A percentile compares a stretch with the other conserved stretches of the same genome.
Conservation (phyloP, 108 stramenopile species). For the Mayamaea pseudoterrestris region DNA sequence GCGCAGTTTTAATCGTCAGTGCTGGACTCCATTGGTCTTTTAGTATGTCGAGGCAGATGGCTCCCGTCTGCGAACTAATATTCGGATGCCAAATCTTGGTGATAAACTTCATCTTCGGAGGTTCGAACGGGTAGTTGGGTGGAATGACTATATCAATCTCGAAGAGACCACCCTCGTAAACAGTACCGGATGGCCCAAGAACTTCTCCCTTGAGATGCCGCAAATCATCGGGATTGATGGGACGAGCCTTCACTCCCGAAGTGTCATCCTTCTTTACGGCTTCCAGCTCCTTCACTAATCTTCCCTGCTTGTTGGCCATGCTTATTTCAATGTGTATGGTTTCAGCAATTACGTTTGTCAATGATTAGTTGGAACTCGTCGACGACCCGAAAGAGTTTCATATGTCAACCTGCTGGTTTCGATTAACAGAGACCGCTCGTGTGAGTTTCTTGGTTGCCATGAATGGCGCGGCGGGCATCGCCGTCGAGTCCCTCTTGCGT, state of each 20-base stretch:
- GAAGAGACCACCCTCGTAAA: slow-evolving; percentile 74
- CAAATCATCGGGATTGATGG: slow-evolving; percentile 17
- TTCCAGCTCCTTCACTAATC: slow-evolving; percentile 39
- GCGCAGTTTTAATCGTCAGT: slow-evolving; percentile 92
- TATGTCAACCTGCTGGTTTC: too few relatives aligned
- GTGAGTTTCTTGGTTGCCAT: too few relatives aligned
- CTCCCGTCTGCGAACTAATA: slow-evolving; percentile 90
- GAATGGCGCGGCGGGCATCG: too few relatives aligned
- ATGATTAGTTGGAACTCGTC: background rate
- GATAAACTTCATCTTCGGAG: slow-evolving; percentile 89
- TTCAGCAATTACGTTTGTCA: background rate
- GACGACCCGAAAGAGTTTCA: background rate
- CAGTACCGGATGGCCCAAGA: slow-evolving; percentile 54
- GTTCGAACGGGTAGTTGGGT: slow-evolving; percentile 82
- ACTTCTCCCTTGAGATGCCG: slow-evolving; percentile 57
- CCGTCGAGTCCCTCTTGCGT: too few relatives aligned
- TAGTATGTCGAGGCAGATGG: slow-evolving; percentile 95
- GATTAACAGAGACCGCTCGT: too few relatives aligned
- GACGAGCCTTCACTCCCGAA: slow-evolving; percentile 47
- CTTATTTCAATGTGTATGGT: background rate
- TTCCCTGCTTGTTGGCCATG: slow-evolving; percentile 20
- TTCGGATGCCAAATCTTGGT: slow-evolving; percentile 98
- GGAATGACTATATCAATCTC: slow-evolving; percentile 75
- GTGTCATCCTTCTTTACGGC: slow-evolving; percentile 47
- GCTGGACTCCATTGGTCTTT: slow-evolving; percentile 98